Evolutionary conservation across 768 basidiomycete species (phyloP).

Genomic region (Baorangia bicolor): DNA sequence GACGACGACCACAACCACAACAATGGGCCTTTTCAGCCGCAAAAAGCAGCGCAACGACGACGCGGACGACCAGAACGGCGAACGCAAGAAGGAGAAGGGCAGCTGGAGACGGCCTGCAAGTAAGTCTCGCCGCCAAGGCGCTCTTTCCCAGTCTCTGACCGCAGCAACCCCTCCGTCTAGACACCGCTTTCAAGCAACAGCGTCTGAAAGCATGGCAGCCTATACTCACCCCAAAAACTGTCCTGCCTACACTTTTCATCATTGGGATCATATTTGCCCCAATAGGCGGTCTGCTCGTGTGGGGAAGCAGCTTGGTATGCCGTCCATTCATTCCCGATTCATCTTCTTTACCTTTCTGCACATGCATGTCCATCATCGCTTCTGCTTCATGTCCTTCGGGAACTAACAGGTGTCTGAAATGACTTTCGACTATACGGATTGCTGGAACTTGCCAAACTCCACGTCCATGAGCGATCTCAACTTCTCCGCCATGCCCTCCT

Average conservation of each 20-base stretch:
- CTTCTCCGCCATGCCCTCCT: constrained; percentile 60
- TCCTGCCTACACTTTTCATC: constrained; percentile 93
- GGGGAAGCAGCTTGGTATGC: constrained; percentile 73
- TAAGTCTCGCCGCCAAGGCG: constrained; percentile 37
- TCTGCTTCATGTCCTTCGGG: not conserved
- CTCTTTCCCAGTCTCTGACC: constrained; percentile 12
- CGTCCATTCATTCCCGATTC: constrained; percentile 24
- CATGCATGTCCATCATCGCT: not conserved
- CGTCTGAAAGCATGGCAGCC: constrained; percentile 99
- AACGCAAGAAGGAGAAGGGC: constrained; percentile 78
- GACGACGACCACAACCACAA: constrained; percentile 16
- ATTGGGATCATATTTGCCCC: constrained; percentile 94
- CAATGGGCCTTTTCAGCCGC: constrained; percentile 61
- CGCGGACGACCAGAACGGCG: constrained; percentile 41
- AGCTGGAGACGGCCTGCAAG: constrained; percentile 82
- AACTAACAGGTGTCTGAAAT: constrained; percentile 78
- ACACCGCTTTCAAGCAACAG: constrained; percentile 99
- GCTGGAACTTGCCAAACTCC: constrained; percentile 59
- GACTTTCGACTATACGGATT: constrained; percentile 92
- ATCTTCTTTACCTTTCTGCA: constrained; percentile 8
- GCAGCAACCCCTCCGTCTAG: constrained; percentile 39
- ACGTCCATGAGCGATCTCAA: constrained; percentile 31
- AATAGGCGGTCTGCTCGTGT: constrained; percentile 91
- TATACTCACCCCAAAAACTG: constrained; percentile 96
- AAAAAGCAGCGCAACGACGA: constrained; percentile 40